These are phyloP conservation scores for Suhomyces atakaporum DNA, from an alignment of 1,139 yeast genomes.

Conservation along the genomic window DNA sequence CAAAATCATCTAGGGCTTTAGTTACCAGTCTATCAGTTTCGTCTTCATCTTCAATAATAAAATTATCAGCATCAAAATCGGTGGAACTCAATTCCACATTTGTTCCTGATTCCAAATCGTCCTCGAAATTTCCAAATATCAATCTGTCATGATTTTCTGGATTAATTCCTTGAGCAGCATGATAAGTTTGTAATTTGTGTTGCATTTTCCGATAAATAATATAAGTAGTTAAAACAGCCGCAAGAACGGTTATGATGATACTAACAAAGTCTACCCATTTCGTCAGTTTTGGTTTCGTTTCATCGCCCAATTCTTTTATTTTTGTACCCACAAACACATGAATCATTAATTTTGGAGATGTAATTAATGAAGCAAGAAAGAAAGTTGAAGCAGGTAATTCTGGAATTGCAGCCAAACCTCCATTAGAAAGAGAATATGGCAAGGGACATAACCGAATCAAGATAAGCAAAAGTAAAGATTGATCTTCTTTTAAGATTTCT, in stretches of 20 bases:
- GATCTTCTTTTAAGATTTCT: conserved; percentile 65
- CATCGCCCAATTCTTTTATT: conserved; percentile 67
- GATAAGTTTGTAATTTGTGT: conserved; percentile 37
- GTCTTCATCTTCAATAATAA: conserved; percentile 35
- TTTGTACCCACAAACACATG: conserved; percentile 82
- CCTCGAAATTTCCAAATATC: conserved; percentile 44
- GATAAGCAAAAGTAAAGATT: conserved; percentile 64
- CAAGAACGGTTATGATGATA: conserved; percentile 56
- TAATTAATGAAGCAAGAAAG: conserved; percentile 66
- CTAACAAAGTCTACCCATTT: conserved; percentile 65
- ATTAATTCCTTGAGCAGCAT: conserved; percentile 16
- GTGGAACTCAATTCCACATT: conserved; percentile 38
- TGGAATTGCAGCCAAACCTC: conserved; percentile 87
- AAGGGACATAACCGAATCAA: conserved; percentile 84
- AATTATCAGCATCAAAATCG: conserved; percentile 40
- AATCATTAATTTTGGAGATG: conserved; percentile 79
- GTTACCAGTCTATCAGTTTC: neutral
- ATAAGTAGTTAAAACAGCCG: conserved; percentile 67
- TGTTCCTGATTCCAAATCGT: conserved; percentile 34
- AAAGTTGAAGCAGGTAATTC: conserved; percentile 64
- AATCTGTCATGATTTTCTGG: conserved; percentile 27
- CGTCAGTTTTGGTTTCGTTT: conserved; percentile 49
- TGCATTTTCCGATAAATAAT: conserved; percentile 67
- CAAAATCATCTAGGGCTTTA: conserved; percentile 2
- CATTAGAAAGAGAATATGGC: conserved; percentile 90